Evolutionary conservation across 352 stramenopile species (phyloP).

Genomic region (Aphanomyces stellatus): DNA sequence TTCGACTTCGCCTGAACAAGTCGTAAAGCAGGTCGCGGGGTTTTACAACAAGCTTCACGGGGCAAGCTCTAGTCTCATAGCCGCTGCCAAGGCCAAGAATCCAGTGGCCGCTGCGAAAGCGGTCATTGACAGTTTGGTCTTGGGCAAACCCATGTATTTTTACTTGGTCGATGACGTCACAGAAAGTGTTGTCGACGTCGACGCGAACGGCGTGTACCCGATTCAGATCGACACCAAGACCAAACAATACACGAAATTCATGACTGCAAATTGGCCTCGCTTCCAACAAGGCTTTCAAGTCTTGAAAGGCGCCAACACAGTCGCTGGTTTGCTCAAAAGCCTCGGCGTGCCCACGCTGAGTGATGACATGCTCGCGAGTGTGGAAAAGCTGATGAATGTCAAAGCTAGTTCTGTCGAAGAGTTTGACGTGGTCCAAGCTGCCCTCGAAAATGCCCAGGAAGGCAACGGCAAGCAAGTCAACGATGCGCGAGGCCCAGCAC

Average conservation of each 20-base stretch:
- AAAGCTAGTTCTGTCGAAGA: not conserved
- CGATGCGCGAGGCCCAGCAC: not conserved
- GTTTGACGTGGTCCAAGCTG: not conserved
- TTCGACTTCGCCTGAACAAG: not conserved
- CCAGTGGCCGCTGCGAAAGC: not conserved
- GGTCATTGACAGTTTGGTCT: not conserved
- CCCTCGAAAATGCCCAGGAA: no score
- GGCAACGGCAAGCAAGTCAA: not conserved
- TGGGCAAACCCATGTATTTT: conserved; percentile 1
- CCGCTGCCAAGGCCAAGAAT: not conserved
- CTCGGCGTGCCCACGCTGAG: not conserved
- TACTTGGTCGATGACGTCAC: conserved; percentile 1
- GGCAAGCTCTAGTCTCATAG: not conserved
- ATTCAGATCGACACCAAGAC: not conserved
- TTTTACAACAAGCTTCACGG: not conserved
- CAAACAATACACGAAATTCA: not conserved
- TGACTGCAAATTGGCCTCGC: not conserved
- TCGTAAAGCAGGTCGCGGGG: no score
- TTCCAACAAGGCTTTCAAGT: not conserved
- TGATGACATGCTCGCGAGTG: not conserved
- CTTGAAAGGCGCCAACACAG: not conserved
- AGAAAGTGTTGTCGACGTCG: not conserved
- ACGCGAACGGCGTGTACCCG: not conserved
- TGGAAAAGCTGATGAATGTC: not conserved
- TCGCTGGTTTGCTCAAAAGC: not conserved